These are phyloP conservation scores for Podaxis mareebaensis DNA, from an alignment of 768 basidiomycete species.

Conservation along the genomic window DNA sequence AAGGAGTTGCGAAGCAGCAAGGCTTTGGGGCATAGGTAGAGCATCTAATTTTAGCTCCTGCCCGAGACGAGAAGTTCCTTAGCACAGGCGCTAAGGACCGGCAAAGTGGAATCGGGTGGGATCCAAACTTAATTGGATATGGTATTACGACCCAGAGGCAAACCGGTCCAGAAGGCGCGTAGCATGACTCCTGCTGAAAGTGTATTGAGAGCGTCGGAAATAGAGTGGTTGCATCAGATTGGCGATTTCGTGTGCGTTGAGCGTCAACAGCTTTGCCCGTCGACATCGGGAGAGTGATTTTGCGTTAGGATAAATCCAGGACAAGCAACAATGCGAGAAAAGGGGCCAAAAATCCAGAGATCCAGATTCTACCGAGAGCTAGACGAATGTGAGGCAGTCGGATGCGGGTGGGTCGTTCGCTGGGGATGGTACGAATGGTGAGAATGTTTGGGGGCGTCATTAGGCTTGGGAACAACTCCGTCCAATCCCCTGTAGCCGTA, in stretches of 20 bases:
- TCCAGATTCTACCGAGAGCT: conserved; percentile 5
- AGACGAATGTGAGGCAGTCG: conserved; percentile 12
- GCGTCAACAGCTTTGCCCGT: conserved; percentile 8
- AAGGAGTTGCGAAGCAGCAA: background rate
- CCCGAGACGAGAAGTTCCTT: conserved; percentile 8
- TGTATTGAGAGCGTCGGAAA: background rate
- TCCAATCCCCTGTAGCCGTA: conserved; percentile 73
- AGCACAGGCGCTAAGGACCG: background rate
- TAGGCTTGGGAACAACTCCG: conserved; percentile 64
- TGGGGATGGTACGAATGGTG: conserved; percentile 5
- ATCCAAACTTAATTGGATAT: conserved; percentile 13
- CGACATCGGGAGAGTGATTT: conserved; percentile 7
- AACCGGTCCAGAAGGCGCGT: conserved; percentile 13
- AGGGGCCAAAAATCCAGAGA: conserved; percentile 1
- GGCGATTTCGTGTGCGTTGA: background rate
- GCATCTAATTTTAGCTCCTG: conserved; percentile 3
- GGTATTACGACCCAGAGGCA: conserved; percentile 1
- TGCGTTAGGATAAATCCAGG: background rate
- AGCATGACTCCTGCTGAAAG: conserved; percentile 9
- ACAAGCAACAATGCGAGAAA: background rate
- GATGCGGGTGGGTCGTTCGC: conserved; percentile 7
- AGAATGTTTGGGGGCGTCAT: conserved; percentile 15
- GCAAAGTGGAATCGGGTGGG: conserved; percentile 1
- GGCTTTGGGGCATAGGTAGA: background rate
- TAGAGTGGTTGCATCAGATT: conserved; percentile 13